Evolutionary conservation across 306 rosid genomes (phyloP).

Genomic region (Lathyrus tuberosus): DNA sequence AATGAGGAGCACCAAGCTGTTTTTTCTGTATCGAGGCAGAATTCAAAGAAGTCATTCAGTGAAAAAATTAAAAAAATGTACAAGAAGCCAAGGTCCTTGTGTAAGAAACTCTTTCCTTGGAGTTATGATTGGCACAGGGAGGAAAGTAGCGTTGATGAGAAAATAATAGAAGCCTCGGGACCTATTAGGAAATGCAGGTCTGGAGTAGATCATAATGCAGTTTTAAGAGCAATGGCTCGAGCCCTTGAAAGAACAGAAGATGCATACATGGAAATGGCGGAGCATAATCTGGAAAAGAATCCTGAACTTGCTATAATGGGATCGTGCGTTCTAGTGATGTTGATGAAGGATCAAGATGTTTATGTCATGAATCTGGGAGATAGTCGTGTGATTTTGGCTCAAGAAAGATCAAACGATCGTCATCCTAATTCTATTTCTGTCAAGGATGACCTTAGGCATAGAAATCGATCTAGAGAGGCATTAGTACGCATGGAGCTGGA

Average conservation of each 20-base stretch:
- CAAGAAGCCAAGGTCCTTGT: conserved; percentile 57
- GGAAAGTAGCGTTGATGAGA: conserved; percentile 47
- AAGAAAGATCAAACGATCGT: conserved; percentile 64
- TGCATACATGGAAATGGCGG: conserved; percentile 66
- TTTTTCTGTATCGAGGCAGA: conserved; percentile 46
- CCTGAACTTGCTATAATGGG: conserved; percentile 79
- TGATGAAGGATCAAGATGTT: conserved; percentile 80
- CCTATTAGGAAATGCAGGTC: conserved; percentile 66
- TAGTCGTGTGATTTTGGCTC: conserved; percentile 68
- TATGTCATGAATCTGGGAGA: conserved; percentile 78
- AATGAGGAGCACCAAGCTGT: conserved; percentile 36
- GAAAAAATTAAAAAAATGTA: conserved; percentile 60
- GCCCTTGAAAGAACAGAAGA: conserved; percentile 70
- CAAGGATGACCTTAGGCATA: conserved; percentile 59
- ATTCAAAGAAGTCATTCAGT: conserved; percentile 48
- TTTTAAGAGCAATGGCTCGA: conserved; percentile 69
- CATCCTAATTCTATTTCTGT: conserved; percentile 51
- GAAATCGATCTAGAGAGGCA: conserved; percentile 67
- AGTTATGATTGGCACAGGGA: conserved; percentile 73
- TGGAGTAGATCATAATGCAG: conserved; percentile 58
- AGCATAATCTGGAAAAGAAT: conserved; percentile 58
- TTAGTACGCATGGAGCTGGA: conserved; percentile 69
- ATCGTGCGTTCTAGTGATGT: conserved; percentile 71
- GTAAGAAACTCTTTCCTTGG: conserved; percentile 69
- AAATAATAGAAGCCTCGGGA: conserved; percentile 48